Base-by-base conservation (phyloP, 2,329 filamentous ascomycete species). In the Cladosporium sp. region DNA sequence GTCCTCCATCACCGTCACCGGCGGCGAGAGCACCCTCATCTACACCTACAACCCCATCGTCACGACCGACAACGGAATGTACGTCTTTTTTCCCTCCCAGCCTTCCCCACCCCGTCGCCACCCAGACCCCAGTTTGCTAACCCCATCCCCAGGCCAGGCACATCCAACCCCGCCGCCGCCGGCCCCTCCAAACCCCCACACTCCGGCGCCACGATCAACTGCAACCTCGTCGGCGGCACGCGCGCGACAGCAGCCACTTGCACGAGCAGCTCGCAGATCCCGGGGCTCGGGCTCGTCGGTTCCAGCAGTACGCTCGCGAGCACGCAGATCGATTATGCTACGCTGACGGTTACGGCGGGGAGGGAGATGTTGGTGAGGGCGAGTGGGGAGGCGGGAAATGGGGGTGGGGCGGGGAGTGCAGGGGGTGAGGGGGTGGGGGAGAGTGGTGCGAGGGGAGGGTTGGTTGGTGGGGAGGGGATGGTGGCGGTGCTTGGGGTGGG, bases 291-390 rank as follows among this genome's bases (percentile, higher is more conserved):
- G 11, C 52, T 61, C 19, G 57, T 57, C n/a, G 58, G 54, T n/a
- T 57, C 57, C n/a, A 64, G 60, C 13, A 60, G 59, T 9, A 62
- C 61, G 2, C 56, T 66, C n/a, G 60, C 62, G 18, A 55, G 50
- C 7, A 62, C 54, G 9, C 57, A 65, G 50, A 56, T 66, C 48
- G 56, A 51, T 18, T 65, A 65, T 38, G 55, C 61, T 6, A 56
- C 61, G 9, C 56, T 66, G 13, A 62, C 61, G 5, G 54, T 66
- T 28, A 66, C 63, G 7, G 64, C 61, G 4, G 63, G 63, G 2
- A 37, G 38, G 16, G 46, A 33, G 32, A 42, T 50, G 43, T 7
- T 50, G 4, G 37, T 28, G 6, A 4, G 31, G 19, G 41, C 43
- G n/a, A 43, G 37, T 14, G 42, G 43, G 40, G 45, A 33, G 28